Percentiles rank a stretch among this genome's conserved stretches.
Evolutionary conservation across 2,329 filamentous ascomycete species (phyloP).

Genomic region (Diaporthe sp.): DNA sequence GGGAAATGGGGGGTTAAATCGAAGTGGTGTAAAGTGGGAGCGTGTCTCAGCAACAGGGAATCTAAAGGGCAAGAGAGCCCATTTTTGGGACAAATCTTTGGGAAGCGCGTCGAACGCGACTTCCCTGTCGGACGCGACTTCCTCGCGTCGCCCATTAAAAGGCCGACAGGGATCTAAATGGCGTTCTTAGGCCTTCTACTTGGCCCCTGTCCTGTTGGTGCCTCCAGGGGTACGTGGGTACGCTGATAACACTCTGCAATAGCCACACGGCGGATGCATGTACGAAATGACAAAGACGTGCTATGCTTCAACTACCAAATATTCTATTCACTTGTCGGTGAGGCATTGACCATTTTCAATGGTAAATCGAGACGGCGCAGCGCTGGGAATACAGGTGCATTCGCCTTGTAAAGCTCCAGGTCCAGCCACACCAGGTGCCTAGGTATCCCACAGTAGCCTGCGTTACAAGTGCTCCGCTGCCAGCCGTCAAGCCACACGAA

Average conservation of each 20-base stretch:
- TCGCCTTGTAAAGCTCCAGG: not conserved
- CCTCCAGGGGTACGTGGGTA: not conserved
- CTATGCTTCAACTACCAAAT: not conserved
- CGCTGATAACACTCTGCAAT: not conserved
- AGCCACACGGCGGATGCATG: not conserved
- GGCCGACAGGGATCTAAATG: constrained; percentile 29
- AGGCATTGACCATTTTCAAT: not conserved
- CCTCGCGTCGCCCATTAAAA: constrained; percentile 33
- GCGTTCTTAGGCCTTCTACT: not conserved
- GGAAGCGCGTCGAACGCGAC: constrained; percentile 31
- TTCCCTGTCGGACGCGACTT: constrained; percentile 13
- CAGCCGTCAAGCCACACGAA: constrained; percentile 3
- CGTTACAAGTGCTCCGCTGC: not conserved
- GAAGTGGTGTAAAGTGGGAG: not conserved
- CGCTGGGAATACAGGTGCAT: not conserved
- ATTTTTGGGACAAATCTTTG: constrained; percentile 31
- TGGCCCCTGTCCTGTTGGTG: constrained; percentile 19
- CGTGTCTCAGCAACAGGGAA: constrained; percentile 5
- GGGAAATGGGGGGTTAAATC: not conserved
- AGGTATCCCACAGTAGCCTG: not conserved
- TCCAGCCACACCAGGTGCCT: not conserved
- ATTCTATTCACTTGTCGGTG: too few relatives aligned
- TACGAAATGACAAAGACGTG: not conserved
- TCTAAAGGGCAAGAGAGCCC: constrained; percentile 17
- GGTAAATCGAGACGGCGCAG: not conserved